phyloP scores from a whole-genome alignment of 805 yeast genomes.

The Candida pseudofarinosa region DNA sequence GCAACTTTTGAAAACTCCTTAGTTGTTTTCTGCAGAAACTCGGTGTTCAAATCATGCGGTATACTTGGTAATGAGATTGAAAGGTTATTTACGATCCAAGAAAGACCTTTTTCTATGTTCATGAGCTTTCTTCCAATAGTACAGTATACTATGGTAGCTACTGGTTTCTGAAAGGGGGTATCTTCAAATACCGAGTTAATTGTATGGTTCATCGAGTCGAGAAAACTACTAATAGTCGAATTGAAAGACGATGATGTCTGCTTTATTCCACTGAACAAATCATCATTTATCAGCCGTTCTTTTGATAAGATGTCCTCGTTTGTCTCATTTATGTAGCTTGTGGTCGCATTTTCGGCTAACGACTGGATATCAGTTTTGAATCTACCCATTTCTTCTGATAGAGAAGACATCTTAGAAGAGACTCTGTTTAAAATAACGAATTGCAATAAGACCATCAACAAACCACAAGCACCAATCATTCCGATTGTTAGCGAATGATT shows the following conservation, averaged over 20 bases:
- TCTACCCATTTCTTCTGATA: slow-evolving; percentile 1
- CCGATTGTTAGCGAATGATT: slow-evolving; percentile 48
- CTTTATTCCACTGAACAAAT: slow-evolving; percentile 63
- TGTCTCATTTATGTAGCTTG: slow-evolving; percentile 27
- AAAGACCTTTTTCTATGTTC: slow-evolving; percentile 63
- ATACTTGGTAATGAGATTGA: slow-evolving; percentile 55
- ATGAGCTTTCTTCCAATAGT: slow-evolving; percentile 70
- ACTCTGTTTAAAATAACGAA: slow-evolving; percentile 38
- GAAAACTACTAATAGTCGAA: slow-evolving; percentile 54
- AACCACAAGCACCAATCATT: slow-evolving; percentile 54
- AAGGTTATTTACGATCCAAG: slow-evolving; percentile 71
- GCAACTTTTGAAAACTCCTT: slow-evolving; percentile 4
- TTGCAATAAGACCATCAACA: slow-evolving; percentile 53
- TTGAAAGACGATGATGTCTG: slow-evolving; percentile 57
- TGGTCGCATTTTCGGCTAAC: slow-evolving; percentile 1
- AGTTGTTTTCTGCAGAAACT: slow-evolving; percentile 1
- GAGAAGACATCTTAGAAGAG: slow-evolving; percentile 8
- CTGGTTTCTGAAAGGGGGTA: slow-evolving; percentile 62
- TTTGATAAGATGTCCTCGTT: slow-evolving; percentile 49
- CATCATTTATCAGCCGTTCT: slow-evolving; percentile 53
- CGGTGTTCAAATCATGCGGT: slow-evolving; percentile 10
- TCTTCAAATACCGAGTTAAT: slow-evolving; percentile 59
- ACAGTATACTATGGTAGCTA: slow-evolving; percentile 71
- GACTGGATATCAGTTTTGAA: background rate
- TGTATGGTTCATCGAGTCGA: slow-evolving; percentile 54